Evolutionary conservation across 2,329 filamentous ascomycete species (phyloP), one percentile per base, ranked within the genome.

Genomic region (Botrytis hyacinthi): DNA sequence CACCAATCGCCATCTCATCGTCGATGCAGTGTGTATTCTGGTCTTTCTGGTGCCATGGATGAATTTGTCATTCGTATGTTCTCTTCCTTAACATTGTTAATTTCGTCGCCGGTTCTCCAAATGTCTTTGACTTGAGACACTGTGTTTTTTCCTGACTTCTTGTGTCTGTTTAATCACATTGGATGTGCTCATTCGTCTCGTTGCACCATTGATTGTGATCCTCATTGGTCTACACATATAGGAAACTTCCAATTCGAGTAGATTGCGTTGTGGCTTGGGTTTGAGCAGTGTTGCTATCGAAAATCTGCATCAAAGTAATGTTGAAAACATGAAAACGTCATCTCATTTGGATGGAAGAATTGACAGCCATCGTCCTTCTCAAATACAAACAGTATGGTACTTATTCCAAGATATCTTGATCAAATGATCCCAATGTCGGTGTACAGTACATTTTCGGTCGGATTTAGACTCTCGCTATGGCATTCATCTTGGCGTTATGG

Each of bases 401-500:
- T 42, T 26, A 42, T n/a, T 26, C 7, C 14, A 42, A 40, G 0
- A 18, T 8, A 14, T 54, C n/a, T 54, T 54, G 14, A 14, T 54
- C 51, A n/a, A 54, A 54, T 29, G 5, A 42, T 42, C 7, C 35
- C 12, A 42, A 29, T 62, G 14, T 29, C 60, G 37, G 60, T 62
- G 37, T 62, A 9, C 22, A 62, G 26, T 18, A 42, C 14, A 62
- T 42, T 26, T 62, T 62, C 37, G 60, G 35, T 62, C 37, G 35
- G 60, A 62, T 42, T 62, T 62, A 62, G 60, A 62, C 37, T n/a
- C 37, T 42, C 26, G 60, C 60, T 37, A 62, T 42, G 16, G 14
- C 26, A 40, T 29, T 63, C 60, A 44, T 29, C 60, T 42, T 63
- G 37, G 60, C 60, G 60, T 63, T 42, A 44, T 63, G 60, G 60